A percentile compares a stretch with the other conserved stretches of the same genome.
Conservation (phyloP, 1,284 basidiomycete species). For the Ceraceosorus guamensis region DNA sequence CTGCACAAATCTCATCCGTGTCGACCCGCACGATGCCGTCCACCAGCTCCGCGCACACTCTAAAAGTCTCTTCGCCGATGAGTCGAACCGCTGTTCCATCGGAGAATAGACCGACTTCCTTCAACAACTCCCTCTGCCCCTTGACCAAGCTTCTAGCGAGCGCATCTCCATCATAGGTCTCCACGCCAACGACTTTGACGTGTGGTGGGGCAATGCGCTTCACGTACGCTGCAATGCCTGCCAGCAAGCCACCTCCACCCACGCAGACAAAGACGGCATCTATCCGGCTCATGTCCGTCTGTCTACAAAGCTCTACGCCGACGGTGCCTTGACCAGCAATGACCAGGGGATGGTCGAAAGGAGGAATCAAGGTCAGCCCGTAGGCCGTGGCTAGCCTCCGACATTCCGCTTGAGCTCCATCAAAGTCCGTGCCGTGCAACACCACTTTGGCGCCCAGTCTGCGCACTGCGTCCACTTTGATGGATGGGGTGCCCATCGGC, state of each 20-base stretch:
- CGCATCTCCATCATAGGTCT: constrained; percentile 90
- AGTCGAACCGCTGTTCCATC: constrained; percentile 99
- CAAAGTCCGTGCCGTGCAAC: constrained; percentile 85
- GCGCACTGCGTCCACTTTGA: constrained; percentile 90
- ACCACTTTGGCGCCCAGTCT: constrained; percentile 90
- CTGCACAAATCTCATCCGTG: constrained; percentile 96
- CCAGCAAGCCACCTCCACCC: constrained; percentile 84
- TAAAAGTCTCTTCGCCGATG: constrained; percentile 82
- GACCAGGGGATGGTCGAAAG: constrained; percentile 93
- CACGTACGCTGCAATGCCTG: constrained; percentile 84
- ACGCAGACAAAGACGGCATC: constrained; percentile 84
- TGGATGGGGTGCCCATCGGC: constrained; percentile 88
- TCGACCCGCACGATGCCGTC: constrained; percentile 78
- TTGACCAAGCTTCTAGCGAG: constrained; percentile 63
- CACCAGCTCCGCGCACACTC: constrained; percentile 77
- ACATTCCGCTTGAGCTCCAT: constrained; percentile 93
- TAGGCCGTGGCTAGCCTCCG: constrained; percentile 69
- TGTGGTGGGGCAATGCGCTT: constrained; percentile 83
- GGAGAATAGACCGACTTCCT: constrained; percentile 90
- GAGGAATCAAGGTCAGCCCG: constrained; percentile 84
- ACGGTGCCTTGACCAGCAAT: constrained; percentile 96
- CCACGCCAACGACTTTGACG: constrained; percentile 80
- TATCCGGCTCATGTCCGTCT: constrained; percentile 51
- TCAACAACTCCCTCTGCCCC: constrained; percentile 69
- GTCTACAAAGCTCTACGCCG: constrained; percentile 70